phyloP scores from a whole-genome alignment of 306 rosid genomes.

The Canavalia gladiata region DNA sequence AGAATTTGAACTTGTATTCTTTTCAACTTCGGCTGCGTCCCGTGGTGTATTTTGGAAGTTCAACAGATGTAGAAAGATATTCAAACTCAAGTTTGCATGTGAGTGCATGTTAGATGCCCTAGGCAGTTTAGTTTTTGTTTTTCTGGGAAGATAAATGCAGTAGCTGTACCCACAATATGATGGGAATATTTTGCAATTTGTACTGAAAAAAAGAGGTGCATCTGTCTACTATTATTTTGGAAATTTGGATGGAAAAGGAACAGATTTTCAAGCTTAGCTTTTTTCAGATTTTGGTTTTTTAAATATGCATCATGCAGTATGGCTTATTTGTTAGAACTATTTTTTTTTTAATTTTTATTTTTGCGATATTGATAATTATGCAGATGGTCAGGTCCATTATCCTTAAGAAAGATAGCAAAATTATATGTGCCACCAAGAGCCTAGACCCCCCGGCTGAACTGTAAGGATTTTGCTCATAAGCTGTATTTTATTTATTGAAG shows the following conservation, averaged over 20 bases:
- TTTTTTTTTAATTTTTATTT: not conserved
- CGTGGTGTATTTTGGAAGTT: not conserved
- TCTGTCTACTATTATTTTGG: not conserved
- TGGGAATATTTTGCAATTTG: not conserved
- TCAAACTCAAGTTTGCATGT: not conserved
- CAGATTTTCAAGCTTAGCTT: conserved; percentile 20
- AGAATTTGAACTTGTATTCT: not conserved
- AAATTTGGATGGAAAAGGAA: not conserved
- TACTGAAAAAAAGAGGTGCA: not conserved
- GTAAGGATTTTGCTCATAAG: conserved; percentile 43
- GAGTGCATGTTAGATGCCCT: not conserved
- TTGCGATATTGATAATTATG: conserved; percentile 21
- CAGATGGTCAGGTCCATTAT: conserved; percentile 43
- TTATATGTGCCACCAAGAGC: conserved; percentile 45
- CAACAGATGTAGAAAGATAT: not conserved
- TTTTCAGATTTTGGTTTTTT: not conserved
- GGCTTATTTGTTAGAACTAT: not conserved
- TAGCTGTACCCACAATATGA: not conserved
- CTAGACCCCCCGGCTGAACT: conserved; percentile 43
- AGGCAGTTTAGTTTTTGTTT: not conserved
- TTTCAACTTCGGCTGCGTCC: not conserved
- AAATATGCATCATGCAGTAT: not conserved
- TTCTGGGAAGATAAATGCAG: not conserved
- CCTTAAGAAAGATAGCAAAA: conserved; percentile 57
- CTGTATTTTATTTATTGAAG: not conserved